Evolutionary conservation across 2,329 filamentous ascomycete genomes (phyloP).

Genomic region (Pestalotiopsis sp.): DNA sequence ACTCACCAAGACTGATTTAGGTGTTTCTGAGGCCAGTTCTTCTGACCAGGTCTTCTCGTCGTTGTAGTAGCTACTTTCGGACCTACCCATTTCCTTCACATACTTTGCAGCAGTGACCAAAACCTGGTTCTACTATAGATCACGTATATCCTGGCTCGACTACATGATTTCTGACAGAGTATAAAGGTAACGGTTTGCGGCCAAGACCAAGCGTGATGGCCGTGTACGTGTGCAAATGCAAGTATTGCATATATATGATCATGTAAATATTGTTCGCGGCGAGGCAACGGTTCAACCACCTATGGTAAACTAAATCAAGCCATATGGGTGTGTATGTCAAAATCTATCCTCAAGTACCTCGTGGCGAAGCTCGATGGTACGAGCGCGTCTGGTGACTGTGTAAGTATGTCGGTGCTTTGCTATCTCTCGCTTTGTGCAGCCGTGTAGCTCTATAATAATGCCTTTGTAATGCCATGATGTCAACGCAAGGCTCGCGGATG

Average conservation of each 20-base stretch:
- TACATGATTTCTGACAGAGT: fast-evolving
- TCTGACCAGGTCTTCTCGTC: no score
- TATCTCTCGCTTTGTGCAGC: background rate
- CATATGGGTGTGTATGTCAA: background rate
- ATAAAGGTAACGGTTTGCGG: background rate
- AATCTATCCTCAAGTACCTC: background rate
- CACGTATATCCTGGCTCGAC: no score
- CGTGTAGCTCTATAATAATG: background rate
- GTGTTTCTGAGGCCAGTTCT: no score
- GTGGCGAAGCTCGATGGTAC: background rate
- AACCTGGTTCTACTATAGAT: no score
- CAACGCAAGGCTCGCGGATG: background rate
- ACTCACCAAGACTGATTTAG: no score
- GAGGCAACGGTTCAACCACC: background rate
- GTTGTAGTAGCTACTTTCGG: no score
- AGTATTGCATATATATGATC: background rate
- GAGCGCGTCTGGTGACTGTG: background rate
- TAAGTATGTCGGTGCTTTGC: background rate
- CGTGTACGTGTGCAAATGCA: no score
- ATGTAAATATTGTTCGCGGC: background rate
- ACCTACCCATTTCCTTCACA: no score
- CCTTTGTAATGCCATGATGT: background rate
- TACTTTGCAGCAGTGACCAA: no score
- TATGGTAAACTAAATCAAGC: background rate
- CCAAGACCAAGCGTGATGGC: background rate